phyloP scores from a whole-genome alignment of 352 stramenopile genomes.

The Phytophthora fragariae region DNA sequence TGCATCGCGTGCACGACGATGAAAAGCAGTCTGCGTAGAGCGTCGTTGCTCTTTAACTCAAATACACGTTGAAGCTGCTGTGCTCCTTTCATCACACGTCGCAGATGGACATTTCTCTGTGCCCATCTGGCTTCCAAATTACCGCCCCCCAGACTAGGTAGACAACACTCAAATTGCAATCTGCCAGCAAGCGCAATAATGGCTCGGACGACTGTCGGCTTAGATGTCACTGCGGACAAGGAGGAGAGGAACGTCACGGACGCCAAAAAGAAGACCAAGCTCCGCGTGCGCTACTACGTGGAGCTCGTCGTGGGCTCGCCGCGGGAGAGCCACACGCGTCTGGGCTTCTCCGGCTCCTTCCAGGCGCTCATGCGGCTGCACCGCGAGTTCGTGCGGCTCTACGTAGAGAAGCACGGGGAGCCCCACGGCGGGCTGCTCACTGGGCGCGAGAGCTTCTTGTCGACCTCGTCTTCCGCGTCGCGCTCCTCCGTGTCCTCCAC shows the following conservation, averaged over 20 bases:
- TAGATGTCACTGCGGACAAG: slow-evolving; percentile 76
- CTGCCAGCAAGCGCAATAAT: slow-evolving; percentile 15
- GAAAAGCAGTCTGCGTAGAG: slow-evolving; percentile 18
- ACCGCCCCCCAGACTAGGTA: no score
- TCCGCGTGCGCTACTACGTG: slow-evolving; percentile 77
- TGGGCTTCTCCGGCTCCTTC: slow-evolving; percentile 75
- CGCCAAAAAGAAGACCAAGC: slow-evolving; percentile 49
- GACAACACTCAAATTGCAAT: background rate
- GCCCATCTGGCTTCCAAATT: background rate
- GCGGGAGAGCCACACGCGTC: slow-evolving; percentile 58
- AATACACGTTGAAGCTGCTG: background rate
- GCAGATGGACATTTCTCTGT: slow-evolving; percentile 1
- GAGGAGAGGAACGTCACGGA: slow-evolving; percentile 64
- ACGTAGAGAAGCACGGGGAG: slow-evolving; percentile 49
- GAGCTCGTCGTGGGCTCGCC: slow-evolving; percentile 66
- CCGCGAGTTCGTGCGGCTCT: slow-evolving; percentile 48
- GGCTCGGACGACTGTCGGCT: slow-evolving; percentile 41
- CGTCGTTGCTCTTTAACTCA: no score
- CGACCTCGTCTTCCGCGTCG: slow-evolving; percentile 54
- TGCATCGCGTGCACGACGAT: slow-evolving; percentile 53
- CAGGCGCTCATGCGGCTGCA: slow-evolving; percentile 65
- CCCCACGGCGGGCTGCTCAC: slow-evolving; percentile 22
- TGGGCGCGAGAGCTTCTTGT: slow-evolving; percentile 52
- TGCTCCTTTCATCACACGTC: slow-evolving; percentile 15
- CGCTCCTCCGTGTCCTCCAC: slow-evolving; percentile 51